Evolutionary conservation across 371 early-diverging fungal genomes (phyloP), one percentile per base, ranked within the genome.

Genomic region (Coemansia sp.): DNA sequence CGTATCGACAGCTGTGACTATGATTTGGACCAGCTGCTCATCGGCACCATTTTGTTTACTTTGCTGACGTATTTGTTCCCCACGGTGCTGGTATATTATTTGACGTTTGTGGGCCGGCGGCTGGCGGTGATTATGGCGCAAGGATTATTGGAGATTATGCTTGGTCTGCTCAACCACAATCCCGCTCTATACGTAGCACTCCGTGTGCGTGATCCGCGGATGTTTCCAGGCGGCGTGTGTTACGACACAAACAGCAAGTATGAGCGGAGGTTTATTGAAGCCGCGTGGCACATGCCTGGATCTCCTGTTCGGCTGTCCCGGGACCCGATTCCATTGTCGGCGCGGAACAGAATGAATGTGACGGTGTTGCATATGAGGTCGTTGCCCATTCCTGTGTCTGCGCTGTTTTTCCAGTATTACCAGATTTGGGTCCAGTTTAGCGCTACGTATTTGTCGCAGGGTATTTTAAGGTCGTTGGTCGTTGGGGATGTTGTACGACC

Each of bases 1-100:
- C 88, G 99, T 40, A 90, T 94, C n/a, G 99, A 99, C 74, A 86
- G 89, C 1, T 94, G 92, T 62, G 96, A 96, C 72, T 99, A 95
- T 78, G 92, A 90, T 67, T 71, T 96, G 48, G 98, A 97, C 77
- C 99, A 99, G 76, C 83, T 98, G 19, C 79, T 98, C 1, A 76
- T 97, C 15, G 98, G 99, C 1, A 95, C 99, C 0, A 92, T 97
- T 46, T 73, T 98, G 7, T 97, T 99, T 73, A 94, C 97, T 0
- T 78, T 98, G 23, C 77, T 97, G 29, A 89, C 91, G 0, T 98
- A 97, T 72, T 77, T 99, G 29, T 94, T 95, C 61, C 99, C 99
- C 0, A 98, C 99, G 0, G 90, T 96, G 0, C 85, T 92, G 1
- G 93, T 96, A 7, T 99, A 95, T 81, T 97, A 97, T 54, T 66